Base-by-base conservation (phyloP, 768 basidiomycete genomes). In the Roridomyces roridus region DNA sequence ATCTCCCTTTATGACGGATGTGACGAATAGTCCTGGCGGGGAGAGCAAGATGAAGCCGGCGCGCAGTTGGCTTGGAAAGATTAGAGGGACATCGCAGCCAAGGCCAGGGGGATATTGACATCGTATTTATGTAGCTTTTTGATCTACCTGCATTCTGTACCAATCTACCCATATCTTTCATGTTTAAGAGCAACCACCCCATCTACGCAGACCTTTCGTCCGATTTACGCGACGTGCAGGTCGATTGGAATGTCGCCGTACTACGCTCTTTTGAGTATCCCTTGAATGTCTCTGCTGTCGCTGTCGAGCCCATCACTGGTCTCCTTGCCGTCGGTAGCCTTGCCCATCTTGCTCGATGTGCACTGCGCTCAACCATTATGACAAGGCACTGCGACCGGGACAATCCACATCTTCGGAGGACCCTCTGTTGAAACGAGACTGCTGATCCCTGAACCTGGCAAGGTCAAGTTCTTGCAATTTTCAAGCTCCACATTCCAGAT, bases 61-160 rank as follows among this genome's bases (percentile, higher is more conserved):
- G 68, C 79, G 83, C 65, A 85, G 85, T 53, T 91, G 89, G 89
- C 68, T 91, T 18, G 87, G 85, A 12, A 89, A 87, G 72, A 86
- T 89, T 60, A 80, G 85, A 67, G 81, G 83, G 42, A 70, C 72
- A 24, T 73, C 78, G 36, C 60, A 74, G 21, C 70, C 72, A 45
- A 53, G 69, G 21, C 52, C 64, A 39, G 64, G 58, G 29, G 29
- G 29, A 31, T 31, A 31, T 31, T 63, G 57, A 70, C 21, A 39
- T 34, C 37, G 14, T 31, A 15, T 29, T 36, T 14, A 37, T 12
- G 3, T 36, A 26, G 35, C 35, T 42, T 47, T 36, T 42, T 34
- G 23, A 51, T 36, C 39, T 44, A 48, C 28, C 39, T 28, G 15
- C 29, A 48, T 65, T 50, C 29, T 63, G 59, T 18, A 23, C n/a